A percentile compares a stretch with the other conserved stretches of the same genome.
These are phyloP conservation scores for Trichopus zeylanicus DNA, from an alignment of 116 monocot genomes.

Conservation along the genomic window DNA sequence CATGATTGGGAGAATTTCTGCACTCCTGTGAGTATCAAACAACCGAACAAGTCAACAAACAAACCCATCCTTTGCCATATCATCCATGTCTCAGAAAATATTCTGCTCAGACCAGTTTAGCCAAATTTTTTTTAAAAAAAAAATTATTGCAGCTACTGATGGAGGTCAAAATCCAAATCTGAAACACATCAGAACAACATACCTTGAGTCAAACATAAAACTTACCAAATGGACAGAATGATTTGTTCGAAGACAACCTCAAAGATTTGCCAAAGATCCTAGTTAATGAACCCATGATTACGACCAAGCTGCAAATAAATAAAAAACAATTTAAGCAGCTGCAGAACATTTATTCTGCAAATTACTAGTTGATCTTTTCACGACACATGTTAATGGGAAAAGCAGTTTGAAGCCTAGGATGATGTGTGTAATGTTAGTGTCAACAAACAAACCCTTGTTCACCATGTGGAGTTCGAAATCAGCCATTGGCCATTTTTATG, in stretches of 20 bases:
- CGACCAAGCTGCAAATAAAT: not conserved
- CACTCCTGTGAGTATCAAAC: conserved; percentile 17
- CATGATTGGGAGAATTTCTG: conserved; percentile 15
- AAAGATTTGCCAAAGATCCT: conserved; percentile 32
- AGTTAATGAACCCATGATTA: conserved; percentile 27
- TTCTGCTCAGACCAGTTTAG: too few species aligned
- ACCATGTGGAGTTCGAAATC: too few species aligned
- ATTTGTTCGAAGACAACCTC: conserved; percentile 14
- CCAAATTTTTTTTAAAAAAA: not conserved
- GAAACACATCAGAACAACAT: not conserved
- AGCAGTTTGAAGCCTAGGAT: too few species aligned
- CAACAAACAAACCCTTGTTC: too few species aligned
- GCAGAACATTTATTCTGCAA: too few species aligned
- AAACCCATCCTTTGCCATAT: too few species aligned
- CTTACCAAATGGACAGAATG: conserved; percentile 30
- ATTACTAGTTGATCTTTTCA: too few species aligned
- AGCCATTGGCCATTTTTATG: too few species aligned
- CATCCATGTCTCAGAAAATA: not conserved
- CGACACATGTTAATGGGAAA: too few species aligned
- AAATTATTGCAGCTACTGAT: not conserved
- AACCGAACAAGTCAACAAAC: not conserved
- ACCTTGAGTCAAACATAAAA: not conserved
- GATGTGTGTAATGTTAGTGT: too few species aligned
- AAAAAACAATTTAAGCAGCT: not conserved
- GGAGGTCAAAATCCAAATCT: not conserved